Percentiles rank a stretch among this genome's conserved stretches.
These are phyloP conservation scores for Syncephalastrum monosporum DNA, from an alignment of 371 early-diverging fungal species.

Conservation along the genomic window DNA sequence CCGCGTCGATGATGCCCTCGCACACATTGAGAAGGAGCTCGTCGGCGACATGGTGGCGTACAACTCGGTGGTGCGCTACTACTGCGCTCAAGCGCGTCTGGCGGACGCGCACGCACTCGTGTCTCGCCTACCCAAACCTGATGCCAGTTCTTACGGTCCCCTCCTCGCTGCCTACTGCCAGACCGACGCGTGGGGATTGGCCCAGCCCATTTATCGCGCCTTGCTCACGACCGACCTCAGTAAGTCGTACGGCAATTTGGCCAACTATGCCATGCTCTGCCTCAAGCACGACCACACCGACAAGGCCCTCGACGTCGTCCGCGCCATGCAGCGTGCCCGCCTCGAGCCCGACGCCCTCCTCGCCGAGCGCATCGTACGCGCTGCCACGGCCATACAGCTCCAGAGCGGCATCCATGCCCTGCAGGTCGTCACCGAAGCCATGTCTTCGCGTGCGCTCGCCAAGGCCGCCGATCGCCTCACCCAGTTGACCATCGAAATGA, in stretches of 20 bases:
- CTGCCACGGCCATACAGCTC: slow-evolving; percentile 12
- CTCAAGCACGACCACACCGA: slow-evolving; percentile 17
- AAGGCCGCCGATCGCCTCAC: slow-evolving; percentile 25
- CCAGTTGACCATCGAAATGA: slow-evolving; percentile 9
- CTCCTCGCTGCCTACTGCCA: slow-evolving; percentile 43
- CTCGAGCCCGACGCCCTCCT: slow-evolving; percentile 17
- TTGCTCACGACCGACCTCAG: slow-evolving; percentile 36
- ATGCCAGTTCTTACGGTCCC: slow-evolving; percentile 42
- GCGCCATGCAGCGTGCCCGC: slow-evolving; percentile 24
- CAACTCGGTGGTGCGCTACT: slow-evolving; percentile 44
- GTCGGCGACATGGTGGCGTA: slow-evolving; percentile 30
- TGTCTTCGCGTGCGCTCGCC: slow-evolving; percentile 25
- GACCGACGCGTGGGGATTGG: slow-evolving; percentile 11
- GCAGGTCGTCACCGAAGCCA: slow-evolving; percentile 19
- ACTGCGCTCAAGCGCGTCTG: slow-evolving; percentile 27
- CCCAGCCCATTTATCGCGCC: slow-evolving; percentile 24
- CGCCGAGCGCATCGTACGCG: slow-evolving; percentile 12
- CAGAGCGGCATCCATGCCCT: slow-evolving; percentile 28
- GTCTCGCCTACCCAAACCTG: slow-evolving; percentile 31
- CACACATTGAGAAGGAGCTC: slow-evolving; percentile 36
- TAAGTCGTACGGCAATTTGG: slow-evolving; percentile 45
- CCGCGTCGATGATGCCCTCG: slow-evolving; percentile 33
- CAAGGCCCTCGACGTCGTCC: slow-evolving; percentile 25
- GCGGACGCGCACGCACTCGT: slow-evolving; percentile 34
- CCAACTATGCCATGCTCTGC: slow-evolving; percentile 42